Evolutionary conservation across 2,329 filamentous ascomycete genomes (phyloP).

Genomic region (Exserohilum rostratum): DNA sequence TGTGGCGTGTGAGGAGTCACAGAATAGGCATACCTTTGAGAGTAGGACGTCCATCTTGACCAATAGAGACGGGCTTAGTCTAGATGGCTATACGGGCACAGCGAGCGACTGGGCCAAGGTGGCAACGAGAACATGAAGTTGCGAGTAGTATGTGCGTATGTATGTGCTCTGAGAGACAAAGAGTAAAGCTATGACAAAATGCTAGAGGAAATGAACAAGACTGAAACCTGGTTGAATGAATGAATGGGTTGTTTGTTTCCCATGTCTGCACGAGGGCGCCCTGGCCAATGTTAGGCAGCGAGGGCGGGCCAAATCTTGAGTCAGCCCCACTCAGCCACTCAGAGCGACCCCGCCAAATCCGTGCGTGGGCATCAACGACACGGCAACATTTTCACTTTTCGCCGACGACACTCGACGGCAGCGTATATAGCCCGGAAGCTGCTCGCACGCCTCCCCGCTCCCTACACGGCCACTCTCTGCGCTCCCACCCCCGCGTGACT

Average conservation of each 20-base stretch:
- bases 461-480: neutral
- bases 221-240: conserved; percentile 3
- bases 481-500: neutral
- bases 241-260: conserved; percentile 17
- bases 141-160: neutral
- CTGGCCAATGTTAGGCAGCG: conserved; percentile 35
- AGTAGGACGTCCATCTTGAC: conserved; percentile 73
- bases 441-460: conserved; percentile 10
- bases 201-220: neutral
- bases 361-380: conserved; percentile 27
- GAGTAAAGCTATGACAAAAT: neutral
- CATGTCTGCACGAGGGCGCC: conserved; percentile 18
- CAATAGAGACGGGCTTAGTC: conserved; percentile 5
- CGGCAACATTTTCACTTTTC: conserved; percentile 31
- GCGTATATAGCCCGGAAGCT: conserved; percentile 10
- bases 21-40: conserved; percentile 57
- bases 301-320: conserved; percentile 16
- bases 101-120: neutral
- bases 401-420: conserved; percentile 17
- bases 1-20: conserved; percentile 8
- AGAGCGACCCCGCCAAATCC: conserved; percentile 27
- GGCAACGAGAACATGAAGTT: conserved; percentile 7
- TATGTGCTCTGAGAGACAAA: neutral
- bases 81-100: neutral
- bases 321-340: conserved; percentile 23